Evolutionary conservation across 805 yeast genomes (phyloP).

Genomic region (Candida saitoana): DNA sequence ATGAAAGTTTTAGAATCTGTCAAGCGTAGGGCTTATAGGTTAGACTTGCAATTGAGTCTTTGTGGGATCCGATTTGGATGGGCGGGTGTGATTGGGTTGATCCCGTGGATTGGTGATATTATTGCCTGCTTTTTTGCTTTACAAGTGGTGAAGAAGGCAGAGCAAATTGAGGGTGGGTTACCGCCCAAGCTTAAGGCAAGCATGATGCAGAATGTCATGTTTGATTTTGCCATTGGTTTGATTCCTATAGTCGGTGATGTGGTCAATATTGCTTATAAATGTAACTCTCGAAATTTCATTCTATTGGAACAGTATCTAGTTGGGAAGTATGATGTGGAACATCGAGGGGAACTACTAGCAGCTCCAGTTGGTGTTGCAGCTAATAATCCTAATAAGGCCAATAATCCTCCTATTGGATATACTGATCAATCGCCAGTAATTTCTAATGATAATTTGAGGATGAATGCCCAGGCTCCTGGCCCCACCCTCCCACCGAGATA

Average conservation of each 20-base stretch:
- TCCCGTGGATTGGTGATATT: constrained; percentile 41
- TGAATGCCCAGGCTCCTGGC: neutral
- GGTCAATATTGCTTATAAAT: constrained; percentile 66
- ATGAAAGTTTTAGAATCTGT: constrained; percentile 31
- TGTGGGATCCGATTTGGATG: constrained; percentile 41
- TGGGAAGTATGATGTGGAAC: constrained; percentile 20
- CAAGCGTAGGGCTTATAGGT: constrained; percentile 33
- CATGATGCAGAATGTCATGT: constrained; percentile 37
- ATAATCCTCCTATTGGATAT: neutral
- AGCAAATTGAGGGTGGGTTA: constrained; percentile 34
- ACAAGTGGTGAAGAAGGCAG: constrained; percentile 28
- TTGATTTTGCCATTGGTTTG: constrained; percentile 39
- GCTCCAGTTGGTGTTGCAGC: neutral
- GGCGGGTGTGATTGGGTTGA: constrained; percentile 39
- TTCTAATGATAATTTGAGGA: neutral
- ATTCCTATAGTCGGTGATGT: constrained; percentile 78
- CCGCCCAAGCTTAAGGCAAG: constrained; percentile 25
- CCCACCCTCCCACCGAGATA: constrained; percentile 3
- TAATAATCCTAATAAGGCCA: neutral
- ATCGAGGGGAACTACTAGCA: constrained; percentile 3
- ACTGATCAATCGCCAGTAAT: neutral
- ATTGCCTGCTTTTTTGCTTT: constrained; percentile 28
- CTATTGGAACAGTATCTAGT: constrained; percentile 38
- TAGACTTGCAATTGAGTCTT: constrained; percentile 36
- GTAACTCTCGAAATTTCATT: constrained; percentile 71